phyloP scores from a whole-genome alignment of 75 land plant genomes.

The Pseudotsuga menziesii region DNA sequence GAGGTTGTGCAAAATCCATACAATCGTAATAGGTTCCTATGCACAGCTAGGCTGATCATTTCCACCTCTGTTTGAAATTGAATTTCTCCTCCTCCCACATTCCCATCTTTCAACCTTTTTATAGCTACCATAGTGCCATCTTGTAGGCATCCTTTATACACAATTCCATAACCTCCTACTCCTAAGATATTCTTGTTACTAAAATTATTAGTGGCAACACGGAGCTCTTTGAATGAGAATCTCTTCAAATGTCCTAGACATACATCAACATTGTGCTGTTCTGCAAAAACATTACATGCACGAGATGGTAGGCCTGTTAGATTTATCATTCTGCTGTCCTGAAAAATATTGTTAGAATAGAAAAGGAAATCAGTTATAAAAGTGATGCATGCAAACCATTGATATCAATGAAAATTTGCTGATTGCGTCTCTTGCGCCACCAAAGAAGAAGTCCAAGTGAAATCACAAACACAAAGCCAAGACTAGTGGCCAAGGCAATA shows the following conservation, averaged over 20 bases:
- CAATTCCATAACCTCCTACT: constrained; percentile 76
- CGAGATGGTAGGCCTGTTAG: not conserved
- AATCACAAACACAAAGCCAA: constrained; percentile 29
- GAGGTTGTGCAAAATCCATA: constrained; percentile 86
- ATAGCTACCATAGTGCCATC: constrained; percentile 57
- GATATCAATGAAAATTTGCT: constrained; percentile 62
- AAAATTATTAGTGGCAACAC: constrained; percentile 61
- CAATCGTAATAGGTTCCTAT: constrained; percentile 72
- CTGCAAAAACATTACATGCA: constrained; percentile 33
- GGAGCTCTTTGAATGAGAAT: constrained; percentile 70
- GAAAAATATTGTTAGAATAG: not conserved
- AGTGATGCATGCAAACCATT: constrained; percentile 29
- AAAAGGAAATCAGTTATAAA: not conserved
- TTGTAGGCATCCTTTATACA: constrained; percentile 55
- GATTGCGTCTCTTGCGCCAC: constrained; percentile 54
- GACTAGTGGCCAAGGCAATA: constrained; percentile 27
- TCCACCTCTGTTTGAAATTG: constrained; percentile 94
- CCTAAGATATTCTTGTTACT: constrained; percentile 56
- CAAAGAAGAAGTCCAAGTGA: constrained; percentile 36
- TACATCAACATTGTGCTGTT: constrained; percentile 65
- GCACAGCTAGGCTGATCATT: constrained; percentile 85
- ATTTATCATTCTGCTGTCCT: not conserved
- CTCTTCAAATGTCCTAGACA: constrained; percentile 69
- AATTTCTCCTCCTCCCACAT: constrained; percentile 62
- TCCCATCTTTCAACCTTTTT: constrained; percentile 73